These are phyloP conservation scores for Botrytis fragariae DNA, from an alignment of 2,329 filamentous ascomycete genomes.

Conservation along the genomic window DNA sequence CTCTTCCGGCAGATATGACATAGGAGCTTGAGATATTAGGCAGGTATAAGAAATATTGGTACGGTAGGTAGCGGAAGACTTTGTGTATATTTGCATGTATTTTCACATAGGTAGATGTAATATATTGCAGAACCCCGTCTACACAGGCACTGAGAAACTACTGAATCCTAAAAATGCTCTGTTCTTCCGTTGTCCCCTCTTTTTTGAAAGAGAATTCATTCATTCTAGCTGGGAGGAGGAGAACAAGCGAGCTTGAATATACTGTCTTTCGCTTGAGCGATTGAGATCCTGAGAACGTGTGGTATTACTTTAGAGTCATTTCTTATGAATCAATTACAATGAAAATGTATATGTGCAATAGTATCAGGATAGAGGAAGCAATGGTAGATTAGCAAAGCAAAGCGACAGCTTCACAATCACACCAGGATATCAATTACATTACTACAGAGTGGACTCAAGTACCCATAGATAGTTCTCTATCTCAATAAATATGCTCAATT, in stretches of 20 bases:
- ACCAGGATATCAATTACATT: background rate
- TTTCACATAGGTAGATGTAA: background rate
- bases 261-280: background rate
- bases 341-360: background rate
- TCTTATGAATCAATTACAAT: background rate
- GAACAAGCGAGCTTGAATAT: background rate
- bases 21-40: background rate
- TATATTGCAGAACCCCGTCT: background rate
- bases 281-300: background rate
- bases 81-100: background rate
- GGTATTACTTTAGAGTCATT: background rate
- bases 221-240: background rate
- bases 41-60: background rate
- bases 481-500: background rate
- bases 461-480: background rate
- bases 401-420: background rate
- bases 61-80: background rate
- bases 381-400: background rate
- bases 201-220: background rate
- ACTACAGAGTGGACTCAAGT: background rate
- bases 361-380: background rate
- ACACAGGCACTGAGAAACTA: background rate
- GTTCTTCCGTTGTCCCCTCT: background rate
- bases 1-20: background rate
- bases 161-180: rapidly evolving